A percentile compares a stretch with the other conserved stretches of the same genome.
Evolutionary conservation across 306 rosid genomes (phyloP).

Genomic region (Medicago lupulina): DNA sequence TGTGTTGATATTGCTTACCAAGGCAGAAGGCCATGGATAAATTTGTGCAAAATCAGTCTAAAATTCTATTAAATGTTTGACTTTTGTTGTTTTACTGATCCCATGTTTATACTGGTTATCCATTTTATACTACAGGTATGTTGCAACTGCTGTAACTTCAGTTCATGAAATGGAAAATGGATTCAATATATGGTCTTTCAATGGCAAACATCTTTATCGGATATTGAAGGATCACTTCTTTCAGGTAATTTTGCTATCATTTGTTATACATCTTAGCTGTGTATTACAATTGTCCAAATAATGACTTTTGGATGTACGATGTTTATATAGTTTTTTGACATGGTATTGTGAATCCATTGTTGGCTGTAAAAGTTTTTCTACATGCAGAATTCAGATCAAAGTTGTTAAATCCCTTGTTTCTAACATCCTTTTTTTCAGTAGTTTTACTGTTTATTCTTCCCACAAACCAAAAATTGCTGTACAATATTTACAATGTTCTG

Average conservation of each 20-base stretch:
- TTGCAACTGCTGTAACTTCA: slow-evolving; percentile 88
- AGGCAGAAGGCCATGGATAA: not conserved
- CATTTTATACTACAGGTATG: slow-evolving; percentile 61
- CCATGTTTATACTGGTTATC: not conserved
- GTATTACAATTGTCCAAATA: not conserved
- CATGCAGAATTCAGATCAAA: not conserved
- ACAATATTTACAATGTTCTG: not conserved
- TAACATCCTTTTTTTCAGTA: not conserved
- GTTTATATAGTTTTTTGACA: not conserved
- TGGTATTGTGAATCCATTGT: slow-evolving; percentile 6
- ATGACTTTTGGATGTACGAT: not conserved
- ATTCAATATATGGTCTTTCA: slow-evolving; percentile 88
- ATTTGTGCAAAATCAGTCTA: slow-evolving; percentile 6
- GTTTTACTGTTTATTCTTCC: not conserved
- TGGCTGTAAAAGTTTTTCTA: not conserved
- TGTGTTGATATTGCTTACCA: slow-evolving; percentile 1
- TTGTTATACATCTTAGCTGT: not conserved
- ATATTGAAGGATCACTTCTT: slow-evolving; percentile 81
- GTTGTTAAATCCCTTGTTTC: not conserved
- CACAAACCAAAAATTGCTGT: not conserved
- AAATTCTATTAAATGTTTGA: not conserved
- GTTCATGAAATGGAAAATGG: slow-evolving; percentile 99
- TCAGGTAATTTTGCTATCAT: slow-evolving; percentile 56
- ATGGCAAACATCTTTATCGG: slow-evolving; percentile 86
- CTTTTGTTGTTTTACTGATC: slow-evolving; percentile 8